Base-by-base conservation (phyloP, 2,329 filamentous ascomycete genomes). In the Nothophaeocryptopus gaeumannii region DNA sequence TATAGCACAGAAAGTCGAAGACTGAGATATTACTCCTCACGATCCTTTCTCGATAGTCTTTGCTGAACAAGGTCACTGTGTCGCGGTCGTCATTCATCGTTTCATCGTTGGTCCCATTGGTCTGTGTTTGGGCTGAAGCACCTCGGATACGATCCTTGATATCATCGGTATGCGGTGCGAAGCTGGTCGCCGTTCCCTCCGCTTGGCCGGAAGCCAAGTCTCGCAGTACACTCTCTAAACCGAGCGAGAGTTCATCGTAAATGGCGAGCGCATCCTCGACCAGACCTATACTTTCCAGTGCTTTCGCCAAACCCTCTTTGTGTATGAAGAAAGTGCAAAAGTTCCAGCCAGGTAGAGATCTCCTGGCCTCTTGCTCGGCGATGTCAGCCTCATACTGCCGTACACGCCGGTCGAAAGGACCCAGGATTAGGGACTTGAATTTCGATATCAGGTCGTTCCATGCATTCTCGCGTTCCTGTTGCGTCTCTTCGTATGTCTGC, bases 241-340 rank as follows among this genome's bases (percentile, higher is more conserved):
- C 92, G 43, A 92, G 83, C 36, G 88, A 88, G 8, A 99, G 81
- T 72, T 99, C 92, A 67, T 97, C 93, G 61, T 99, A 99, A 11
- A 90, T 89, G 4, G 93, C 88, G 34, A 99, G 74, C 2, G 93
- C 92, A 76, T 99, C 93, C 65, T 99, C 93, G 8, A 96, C 89
- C 8, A 99, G 76, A 0, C 95, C 95, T 2, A 97, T 91, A 65
- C 89, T 97, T 69, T 99, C 95, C 59, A 99, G 96, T 0, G 92
- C 95, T 58, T 89, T 81, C 1, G 93, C 92, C 32, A 99, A 74
- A 0, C 93, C 93, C 69, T 99, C 93, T 65, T 99, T 99, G 8
- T 99, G 78, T 12, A 99, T 91, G 67, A 99, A 99, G 67, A 99
- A 99, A 0, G 93, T 99, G 70, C 93, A 97, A 67, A 99, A 99